phyloP scores from a whole-genome alignment of 306 rosid genomes.

The Castanea mollissima region DNA sequence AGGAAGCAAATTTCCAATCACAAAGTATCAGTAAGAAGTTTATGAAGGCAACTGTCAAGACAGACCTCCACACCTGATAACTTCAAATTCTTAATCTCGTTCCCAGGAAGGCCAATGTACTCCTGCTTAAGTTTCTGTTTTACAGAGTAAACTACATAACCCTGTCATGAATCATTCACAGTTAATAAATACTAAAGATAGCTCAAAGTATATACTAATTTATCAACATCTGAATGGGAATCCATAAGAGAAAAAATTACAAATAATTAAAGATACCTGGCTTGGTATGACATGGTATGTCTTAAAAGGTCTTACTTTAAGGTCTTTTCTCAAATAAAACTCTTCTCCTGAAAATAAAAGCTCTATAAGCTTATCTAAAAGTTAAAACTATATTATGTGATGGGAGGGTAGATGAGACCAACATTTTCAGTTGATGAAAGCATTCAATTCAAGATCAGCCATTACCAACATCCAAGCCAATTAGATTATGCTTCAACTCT shows the following conservation, averaged over 20 bases:
- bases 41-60: conserved; percentile 28
- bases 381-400: not conserved
- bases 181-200: not conserved
- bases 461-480: conserved; percentile 89
- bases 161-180: conserved; percentile 55
- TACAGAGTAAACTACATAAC: conserved; percentile 68
- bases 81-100: conserved; percentile 70
- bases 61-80: conserved; percentile 84
- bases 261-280: conserved; percentile 51
- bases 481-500: conserved; percentile 64
- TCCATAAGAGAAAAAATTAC: not conserved
- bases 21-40: not conserved
- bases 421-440: conserved; percentile 3
- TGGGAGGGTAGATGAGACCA: conserved; percentile 6
- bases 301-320: conserved; percentile 78
- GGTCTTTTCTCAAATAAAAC: conserved; percentile 61
- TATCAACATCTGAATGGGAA: conserved; percentile 4
- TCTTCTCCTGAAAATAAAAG: conserved; percentile 66
- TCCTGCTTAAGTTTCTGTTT: conserved; percentile 79
- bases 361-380: not conserved
- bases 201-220: not conserved
- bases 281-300: conserved; percentile 86
- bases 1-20: not conserved
- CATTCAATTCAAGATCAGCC: conserved; percentile 22
- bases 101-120: conserved; percentile 56